These are phyloP conservation scores for Thecaphora thlaspeos DNA, from an alignment of 1,284 basidiomycete species.

Conservation along the genomic window DNA sequence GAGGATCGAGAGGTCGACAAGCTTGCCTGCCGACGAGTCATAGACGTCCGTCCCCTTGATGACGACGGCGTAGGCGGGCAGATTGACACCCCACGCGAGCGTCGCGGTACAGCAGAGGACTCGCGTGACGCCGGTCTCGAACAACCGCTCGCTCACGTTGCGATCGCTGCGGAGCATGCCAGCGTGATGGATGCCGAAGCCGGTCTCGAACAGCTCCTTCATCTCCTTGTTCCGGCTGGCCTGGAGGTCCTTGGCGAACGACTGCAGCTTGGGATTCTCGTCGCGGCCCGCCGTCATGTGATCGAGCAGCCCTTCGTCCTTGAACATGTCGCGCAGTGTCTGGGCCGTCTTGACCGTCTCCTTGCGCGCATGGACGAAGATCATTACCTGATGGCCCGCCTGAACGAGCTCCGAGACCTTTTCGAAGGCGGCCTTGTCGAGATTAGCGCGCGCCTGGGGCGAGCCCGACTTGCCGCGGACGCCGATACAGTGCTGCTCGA, in stretches of 20 bases:
- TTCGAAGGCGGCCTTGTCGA: slow-evolving; percentile 86
- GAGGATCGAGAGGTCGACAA: slow-evolving; percentile 88
- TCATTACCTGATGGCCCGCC: slow-evolving; percentile 88
- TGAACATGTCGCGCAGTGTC: slow-evolving; percentile 78
- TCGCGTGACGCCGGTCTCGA: slow-evolving; percentile 84
- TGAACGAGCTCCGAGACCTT: slow-evolving; percentile 63
- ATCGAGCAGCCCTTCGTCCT: slow-evolving; percentile 71
- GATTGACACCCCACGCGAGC: slow-evolving; percentile 97
- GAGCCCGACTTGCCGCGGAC: slow-evolving; percentile 87
- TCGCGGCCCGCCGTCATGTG: slow-evolving; percentile 63
- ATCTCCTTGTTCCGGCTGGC: slow-evolving; percentile 91
- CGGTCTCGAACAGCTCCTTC: slow-evolving; percentile 86
- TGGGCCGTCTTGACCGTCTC: slow-evolving; percentile 94
- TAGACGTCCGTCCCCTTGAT: slow-evolving; percentile 99
- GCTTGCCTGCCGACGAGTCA: slow-evolving; percentile 60
- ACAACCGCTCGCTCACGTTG: slow-evolving; percentile 93
- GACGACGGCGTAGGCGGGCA: slow-evolving; percentile 92
- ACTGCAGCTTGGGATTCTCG: slow-evolving; percentile 31
- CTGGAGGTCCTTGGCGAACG: slow-evolving; percentile 74
- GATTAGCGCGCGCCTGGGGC: slow-evolving; percentile 73
- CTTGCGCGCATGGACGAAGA: slow-evolving; percentile 97
- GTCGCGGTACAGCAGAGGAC: slow-evolving; percentile 98
- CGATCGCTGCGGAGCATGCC: slow-evolving; percentile 94
- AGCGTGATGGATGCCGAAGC: slow-evolving; percentile 96
- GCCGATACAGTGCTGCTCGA: slow-evolving; percentile 97